Evolutionary conservation across 805 yeast species (phyloP), one percentile per base, ranked within the genome.

Genomic region (Geotrichum ghanense): DNA sequence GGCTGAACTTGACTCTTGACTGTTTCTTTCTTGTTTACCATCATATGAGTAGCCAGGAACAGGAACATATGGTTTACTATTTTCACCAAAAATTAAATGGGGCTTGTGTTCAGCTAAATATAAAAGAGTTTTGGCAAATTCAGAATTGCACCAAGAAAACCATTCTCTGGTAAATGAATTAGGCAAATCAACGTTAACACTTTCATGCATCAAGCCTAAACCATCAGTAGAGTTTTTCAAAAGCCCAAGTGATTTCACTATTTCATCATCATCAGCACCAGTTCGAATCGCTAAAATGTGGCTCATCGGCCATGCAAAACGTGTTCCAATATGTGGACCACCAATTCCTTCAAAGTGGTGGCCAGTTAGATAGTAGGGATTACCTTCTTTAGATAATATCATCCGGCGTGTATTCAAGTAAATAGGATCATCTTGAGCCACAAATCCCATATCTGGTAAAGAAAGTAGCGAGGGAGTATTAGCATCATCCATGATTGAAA

Each of bases 61-160:
- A 31, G 37, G 19, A 31, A 31, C 37, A 31, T 31, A 31, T 6
- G 19, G 12, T 5, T 6, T 5, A 31, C 37, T 24, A 19, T 39
- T n/a, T 21, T 39, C 21, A 22, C 25, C 42, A 26, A 84, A 81
- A 12, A 86, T 74, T 52, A 85, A 64, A 56, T 82, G 75, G 0
- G 95, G 95, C 58, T 82, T 83, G 45, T 83, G 67, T 48, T 72
- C 65, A 1, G 90, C 88, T 50, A 87, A 65, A 55, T 85, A 81
- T 42, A 87, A 61, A n/a, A 87, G 80, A 0, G 94, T 81, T 62
- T 84, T 84, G 19, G 88, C 95, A 65, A 87, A 85, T 63, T 88
- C 95, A 1, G 94, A 79, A 59, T 87, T 87, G 54, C 94, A 83
- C 96, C 96, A 87, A 3, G 95, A 82, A 67, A 88, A 88, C 96